Evolutionary conservation across 2,329 filamentous ascomycete genomes (phyloP), one percentile per base, ranked within the genome.

Genomic region (Phaeomoniella chlamydospora): DNA sequence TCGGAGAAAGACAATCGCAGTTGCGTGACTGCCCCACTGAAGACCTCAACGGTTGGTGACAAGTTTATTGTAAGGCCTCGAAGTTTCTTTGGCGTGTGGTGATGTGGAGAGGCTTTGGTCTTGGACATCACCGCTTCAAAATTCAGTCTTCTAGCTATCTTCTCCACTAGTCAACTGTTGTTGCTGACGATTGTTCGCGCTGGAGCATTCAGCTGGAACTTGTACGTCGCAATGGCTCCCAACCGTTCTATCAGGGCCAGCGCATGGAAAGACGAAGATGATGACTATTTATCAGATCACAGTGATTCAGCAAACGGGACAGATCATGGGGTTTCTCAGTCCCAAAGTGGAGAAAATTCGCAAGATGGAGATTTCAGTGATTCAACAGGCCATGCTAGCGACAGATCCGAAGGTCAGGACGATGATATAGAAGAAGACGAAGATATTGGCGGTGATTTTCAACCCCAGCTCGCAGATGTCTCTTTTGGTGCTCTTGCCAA

Each of bases 401-500:
- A 46, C 12, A 43, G 50, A 15, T 52, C 52, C 10, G 52, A 59
- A 18, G 53, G 56, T 26, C 51, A 53, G 2, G 56, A 64, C 37
- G 56, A 62, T 16, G 49, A 55, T 11, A 49, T 55, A 29, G 49
- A 47, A 5, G 43, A 42, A 3, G 51, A 53, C 3, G 51, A 54
- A 14, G 58, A 51, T 18, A 47, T n/a, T 26, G 22, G 22, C 6
- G 22, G n/a, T n/a, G 55, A 54, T 45, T 48, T 54, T 32, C 51
- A 51, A 47, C 45, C 54, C 3, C 53, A 58, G 19, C 57, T 77
- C 39, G 67, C 63, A 48, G 67, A 64, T 41, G 74, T 94, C 44
- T 90, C 86, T 15, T 94, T 96, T 50, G 87, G 86, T 43, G 82
- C 83, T n/a, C 67, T 94, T 29, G 84, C 83, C 44, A 83, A 84